These are phyloP conservation scores for Trichoderma sp. DNA, from an alignment of 2,329 filamentous ascomycete genomes.

Conservation along the genomic window DNA sequence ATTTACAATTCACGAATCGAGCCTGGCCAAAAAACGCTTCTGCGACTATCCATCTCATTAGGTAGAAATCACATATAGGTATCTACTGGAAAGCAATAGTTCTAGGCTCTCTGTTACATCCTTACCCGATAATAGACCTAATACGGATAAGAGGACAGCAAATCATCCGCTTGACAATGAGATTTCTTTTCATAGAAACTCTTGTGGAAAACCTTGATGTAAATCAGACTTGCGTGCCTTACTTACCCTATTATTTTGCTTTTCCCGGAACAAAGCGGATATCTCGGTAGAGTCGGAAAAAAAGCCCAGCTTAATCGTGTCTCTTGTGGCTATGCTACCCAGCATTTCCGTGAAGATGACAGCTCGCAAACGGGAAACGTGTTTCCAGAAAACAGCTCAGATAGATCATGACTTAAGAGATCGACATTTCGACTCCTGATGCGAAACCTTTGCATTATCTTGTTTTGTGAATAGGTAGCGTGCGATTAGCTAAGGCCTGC, in stretches of 20 bases:
- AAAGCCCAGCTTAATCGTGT: not conserved
- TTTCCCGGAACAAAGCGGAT: not conserved
- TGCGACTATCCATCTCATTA: no score
- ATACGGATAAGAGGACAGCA: not conserved
- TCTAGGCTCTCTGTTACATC: not conserved
- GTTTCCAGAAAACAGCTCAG: not conserved
- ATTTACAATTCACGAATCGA: not conserved
- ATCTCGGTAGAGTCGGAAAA: not conserved
- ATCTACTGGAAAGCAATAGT: not conserved
- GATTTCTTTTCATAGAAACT: not conserved
- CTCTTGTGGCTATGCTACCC: not conserved
- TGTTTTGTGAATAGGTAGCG: not conserved
- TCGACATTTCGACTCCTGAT: not conserved
- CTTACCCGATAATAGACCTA: not conserved
- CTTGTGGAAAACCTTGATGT: no score
- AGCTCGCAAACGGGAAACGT: not conserved
- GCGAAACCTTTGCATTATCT: not conserved
- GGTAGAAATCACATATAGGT: not conserved
- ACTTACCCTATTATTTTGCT: not conserved
- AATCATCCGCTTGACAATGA: not conserved
- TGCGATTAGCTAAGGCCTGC: not conserved
- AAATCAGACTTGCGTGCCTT: not conserved
- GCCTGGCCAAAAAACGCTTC: not conserved
- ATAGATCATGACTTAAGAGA: not conserved
- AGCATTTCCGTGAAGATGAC: not conserved